These are phyloP conservation scores for Sextonia rubra DNA, from an alignment of 164 flowering plant species.

Conservation along the genomic window DNA sequence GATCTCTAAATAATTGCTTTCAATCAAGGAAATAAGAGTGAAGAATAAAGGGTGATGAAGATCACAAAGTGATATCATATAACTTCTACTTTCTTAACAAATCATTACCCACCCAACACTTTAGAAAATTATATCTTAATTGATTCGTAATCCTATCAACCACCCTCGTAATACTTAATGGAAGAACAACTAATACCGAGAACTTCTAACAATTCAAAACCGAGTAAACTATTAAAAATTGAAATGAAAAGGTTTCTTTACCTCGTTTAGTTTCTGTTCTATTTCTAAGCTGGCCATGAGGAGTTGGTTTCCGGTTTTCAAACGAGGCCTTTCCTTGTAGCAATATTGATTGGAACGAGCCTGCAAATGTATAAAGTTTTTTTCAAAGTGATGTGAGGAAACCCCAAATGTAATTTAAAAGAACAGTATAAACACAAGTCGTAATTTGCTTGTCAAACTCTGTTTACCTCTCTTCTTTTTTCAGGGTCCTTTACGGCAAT, in stretches of 20 bases:
- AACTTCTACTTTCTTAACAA: no score
- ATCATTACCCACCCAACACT: no score
- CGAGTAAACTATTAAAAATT: no score
- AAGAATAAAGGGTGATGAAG: no score
- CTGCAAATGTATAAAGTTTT: slow-evolving; percentile 21
- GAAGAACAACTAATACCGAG: no score
- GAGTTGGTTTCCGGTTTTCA: slow-evolving; percentile 66
- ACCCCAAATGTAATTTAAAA: neutral
- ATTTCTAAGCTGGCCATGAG: slow-evolving; percentile 47
- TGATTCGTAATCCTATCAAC: no score
- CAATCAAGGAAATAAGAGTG: no score
- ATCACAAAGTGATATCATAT: no score
- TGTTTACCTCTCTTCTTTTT: slow-evolving; percentile 51
- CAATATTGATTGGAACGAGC: slow-evolving; percentile 59
- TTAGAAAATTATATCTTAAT: no score
- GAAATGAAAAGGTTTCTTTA: slow-evolving; percentile 7
- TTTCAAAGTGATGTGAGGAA: neutral
- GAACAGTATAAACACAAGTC: neutral
- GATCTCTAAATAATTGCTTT: no score
- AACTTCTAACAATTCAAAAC: no score
- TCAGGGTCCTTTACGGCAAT: slow-evolving; percentile 59
- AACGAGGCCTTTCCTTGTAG: slow-evolving; percentile 78
- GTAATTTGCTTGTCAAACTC: neutral
- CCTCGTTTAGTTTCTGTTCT: slow-evolving; percentile 64
- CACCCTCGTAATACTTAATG: no score